Evolutionary conservation across 2,329 filamentous ascomycete genomes (phyloP).

Genomic region (Pseudogymnoascus sp.): DNA sequence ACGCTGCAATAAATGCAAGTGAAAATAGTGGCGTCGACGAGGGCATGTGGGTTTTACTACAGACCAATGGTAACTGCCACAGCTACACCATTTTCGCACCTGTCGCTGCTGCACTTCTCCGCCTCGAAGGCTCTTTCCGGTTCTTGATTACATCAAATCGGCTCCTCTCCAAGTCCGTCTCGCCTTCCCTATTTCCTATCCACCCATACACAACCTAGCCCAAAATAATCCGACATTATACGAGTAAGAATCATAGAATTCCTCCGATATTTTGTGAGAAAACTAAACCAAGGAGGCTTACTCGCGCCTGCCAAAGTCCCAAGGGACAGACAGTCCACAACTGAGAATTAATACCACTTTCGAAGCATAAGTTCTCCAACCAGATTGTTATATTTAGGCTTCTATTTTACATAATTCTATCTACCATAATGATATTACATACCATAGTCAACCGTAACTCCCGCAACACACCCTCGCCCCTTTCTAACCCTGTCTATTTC

Average conservation of each 20-base stretch:
- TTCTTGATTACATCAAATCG: neutral
- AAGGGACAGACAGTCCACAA: no score
- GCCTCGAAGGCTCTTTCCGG: neutral
- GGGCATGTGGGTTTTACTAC: neutral
- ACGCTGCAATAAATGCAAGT: neutral
- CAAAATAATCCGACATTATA: neutral
- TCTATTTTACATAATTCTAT: neutral
- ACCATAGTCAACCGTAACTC: no score
- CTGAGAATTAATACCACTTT: neutral
- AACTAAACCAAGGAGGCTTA: neutral
- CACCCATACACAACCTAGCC: neutral
- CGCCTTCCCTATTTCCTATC: neutral
- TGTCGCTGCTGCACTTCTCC: neutral
- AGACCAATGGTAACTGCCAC: neutral
- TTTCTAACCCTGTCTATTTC: constrained; percentile 31
- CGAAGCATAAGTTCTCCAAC: neutral
- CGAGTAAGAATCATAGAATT: neutral
- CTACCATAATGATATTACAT: neutral
- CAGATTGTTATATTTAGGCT: neutral
- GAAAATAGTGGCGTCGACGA: neutral
- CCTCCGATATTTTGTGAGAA: neutral
- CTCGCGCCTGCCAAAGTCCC: neutral
- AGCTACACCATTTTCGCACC: neutral
- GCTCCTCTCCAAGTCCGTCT: neutral
- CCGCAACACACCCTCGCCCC: neutral